Evolutionary conservation across 495 filamentous ascomycete genomes (phyloP), one percentile per base, ranked within the genome.

Genomic region (Annulohypoxylon stygium): DNA sequence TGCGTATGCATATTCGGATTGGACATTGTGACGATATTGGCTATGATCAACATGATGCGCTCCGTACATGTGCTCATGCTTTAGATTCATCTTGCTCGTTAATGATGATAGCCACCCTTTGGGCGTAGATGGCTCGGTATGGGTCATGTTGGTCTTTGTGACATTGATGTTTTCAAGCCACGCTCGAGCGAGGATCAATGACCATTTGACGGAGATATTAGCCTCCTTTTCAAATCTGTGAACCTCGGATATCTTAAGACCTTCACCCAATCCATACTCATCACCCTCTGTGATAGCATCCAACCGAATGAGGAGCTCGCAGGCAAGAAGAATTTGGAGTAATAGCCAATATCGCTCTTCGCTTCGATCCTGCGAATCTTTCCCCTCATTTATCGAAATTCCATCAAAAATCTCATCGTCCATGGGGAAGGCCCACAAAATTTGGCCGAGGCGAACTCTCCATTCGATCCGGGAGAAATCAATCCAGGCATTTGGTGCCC

Each of bases 391-490:
- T 48, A 81, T 79, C 14, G 79, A 77, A 7, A 79, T 67, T 2
- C 84, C 82, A 36, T 87, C 76, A 51, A 81, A 84, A 59, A 89
- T 80, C 12, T 88, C 87, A 61, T 88, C 88, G 43, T 83, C 83
- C 45, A 83, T 78, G 16, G 84, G 82, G n/a, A 82, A 78, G 18
- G 90, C 91, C 92, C 93, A 97, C 16, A 97, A 82, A 67, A 96
- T 80, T 75, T 96, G 93, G n/a, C 93, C 93, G 1, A 92, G 86
- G 10, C 90, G 83, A 30, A 95, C 88, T 18, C 93, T 86, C 92
- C 92, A 95, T 75, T 94, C 92, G 0, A 93, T 88, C 25, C 90
- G 81, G 47, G 90, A 91, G 73, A 97, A 94, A 76, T 97, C 89
- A 14, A 91, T 83, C 93, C 93, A 97, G 57, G 87, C 81, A 60